Evolutionary conservation across 179 eudicot species (phyloP), one percentile per base, ranked within the genome.

Genomic region (Monotropa hypopitys): DNA sequence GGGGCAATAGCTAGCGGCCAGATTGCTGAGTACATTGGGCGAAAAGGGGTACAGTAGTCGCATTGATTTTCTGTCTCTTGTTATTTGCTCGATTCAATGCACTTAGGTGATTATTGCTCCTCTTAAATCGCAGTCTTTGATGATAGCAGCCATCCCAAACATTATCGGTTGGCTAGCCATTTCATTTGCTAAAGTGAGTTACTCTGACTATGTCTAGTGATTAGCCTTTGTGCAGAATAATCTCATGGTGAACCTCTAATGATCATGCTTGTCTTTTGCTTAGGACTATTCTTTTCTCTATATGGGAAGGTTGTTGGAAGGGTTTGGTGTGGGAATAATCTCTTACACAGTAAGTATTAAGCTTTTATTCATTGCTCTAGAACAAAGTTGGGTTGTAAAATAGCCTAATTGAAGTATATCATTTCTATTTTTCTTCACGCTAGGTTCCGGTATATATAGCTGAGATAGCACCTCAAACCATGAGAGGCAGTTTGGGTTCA

Each of bases 371-470:
- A 72, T 61, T 71, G 23, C 61, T 76, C 23, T 30, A 35, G 7
- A 56, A 49, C 23, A 50, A 5, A 75, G 12, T 35, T 70, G 54
- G 62, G 13, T 21, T 28, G 43, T 16, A 68, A 75, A 65, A 33
- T 70, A 11, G 57, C 50, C 70, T 61, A 23, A 78, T 67, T 63
- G 23, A 54, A 33, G 49, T 53, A 11, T 26, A 13, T 7, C 40
- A 16, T 70, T 40, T 51, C 11, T 33, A 16, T 21, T 69, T 47
- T 76, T 65, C 50, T 20, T 84, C 23, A 30, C 23, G 8, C 15
- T 81, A 95, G 99, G 99, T 95, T 80, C 99, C 99, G 18, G 97
- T 95, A 56, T 95, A 95, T 83, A 95, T 95, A 82, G 97, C 97
- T 59, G 99, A 95, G 86, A 91, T 95, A 80, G 92, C 99, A n/a